Evolutionary conservation across 202 grass and related monocot species (phyloP), one percentile per base, ranked within the genome.

Genomic region (Dendrocalamus latiflorus): DNA sequence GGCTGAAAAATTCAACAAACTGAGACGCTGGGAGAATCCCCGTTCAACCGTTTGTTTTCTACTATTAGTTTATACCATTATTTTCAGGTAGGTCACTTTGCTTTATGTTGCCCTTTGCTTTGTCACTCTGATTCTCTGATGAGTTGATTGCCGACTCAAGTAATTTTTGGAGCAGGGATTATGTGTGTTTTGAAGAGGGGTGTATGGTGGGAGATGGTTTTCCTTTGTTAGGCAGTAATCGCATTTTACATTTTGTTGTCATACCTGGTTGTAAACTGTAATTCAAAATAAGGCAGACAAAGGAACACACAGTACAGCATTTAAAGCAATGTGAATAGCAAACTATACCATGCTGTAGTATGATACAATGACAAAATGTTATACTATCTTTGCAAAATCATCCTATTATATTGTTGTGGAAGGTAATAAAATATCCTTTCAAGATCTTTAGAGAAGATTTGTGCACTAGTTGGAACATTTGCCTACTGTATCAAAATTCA

Each of bases 11-110:
- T 83, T 95, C 70, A 85, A 98, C 28, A 91, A 93, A 86, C 91
- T 98, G 53, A 80, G 87, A 44, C 83, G 83, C 70, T 98, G 95
- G 95, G 93, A 95, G 77, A 90, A 93, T 22, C 93, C 93, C 45
- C 83, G 84, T 65, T 85, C 88, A 53, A 95, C 95, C 18, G 25
- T 86, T 80, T 90, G 85, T 89, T 95, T 95, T 86, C 89, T 98
- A 70, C 25, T 93, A 25, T 81, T 98, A 81, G 88, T 69, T 59
- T 76, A 95, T 87, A 95, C 83, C 8, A 51, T 93, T 74, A 87
- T 98, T 84, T 98, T 95, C 75, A 92, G 79, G 95, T 93, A 90
- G 85, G 65, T 55, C 70, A 64, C 53, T 61, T 72, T 60, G 25
- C 64, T 65, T 71, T 71, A 58, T 48, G 18, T 16, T 82, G 33